Conservation (phyloP, 1,284 basidiomycete genomes). For the Amylostereum areolatum region DNA sequence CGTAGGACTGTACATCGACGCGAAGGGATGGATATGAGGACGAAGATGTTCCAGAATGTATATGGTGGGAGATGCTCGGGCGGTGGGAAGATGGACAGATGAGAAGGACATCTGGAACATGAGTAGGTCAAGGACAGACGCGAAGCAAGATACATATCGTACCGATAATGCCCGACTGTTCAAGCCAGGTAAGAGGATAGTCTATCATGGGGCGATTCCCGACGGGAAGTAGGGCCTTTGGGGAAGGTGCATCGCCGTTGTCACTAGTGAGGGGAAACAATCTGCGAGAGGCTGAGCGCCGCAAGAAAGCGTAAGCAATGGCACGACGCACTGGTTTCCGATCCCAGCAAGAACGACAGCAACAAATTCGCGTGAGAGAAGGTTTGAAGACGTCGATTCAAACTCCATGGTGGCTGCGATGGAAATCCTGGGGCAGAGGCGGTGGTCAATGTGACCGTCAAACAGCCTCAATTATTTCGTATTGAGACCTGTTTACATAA, state of each 20-base stretch:
- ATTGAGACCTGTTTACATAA: too few species aligned
- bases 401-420: conserved; percentile 49
- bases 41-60: conserved; percentile 60
- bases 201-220: conserved; percentile 87
- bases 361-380: conserved; percentile 66
- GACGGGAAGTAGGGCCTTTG: conserved; percentile 83
- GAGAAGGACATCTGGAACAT: conserved; percentile 68
- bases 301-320: neutral
- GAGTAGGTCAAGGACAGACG: conserved; percentile 7
- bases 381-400: conserved; percentile 43
- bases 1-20: conserved; percentile 71
- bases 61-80: conserved; percentile 71
- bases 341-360: conserved; percentile 84
- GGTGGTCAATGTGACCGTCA: conserved; percentile 9
- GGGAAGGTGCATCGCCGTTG: conserved; percentile 68
- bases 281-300: conserved; percentile 29
- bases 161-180: conserved; percentile 84
- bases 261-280: conserved; percentile 68
- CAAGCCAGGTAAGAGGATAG: conserved; percentile 80
- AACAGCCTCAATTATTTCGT: too few species aligned
- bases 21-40: conserved; percentile 54
- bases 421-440: neutral
- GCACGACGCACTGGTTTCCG: conserved; percentile 78
- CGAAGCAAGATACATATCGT: conserved; percentile 14
- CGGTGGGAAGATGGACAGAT: conserved; percentile 78